Percentiles rank a stretch among this genome's conserved stretches.
Conservation (phyloP, 2,329 filamentous ascomycete species). For the Aspergillus quadricinctus region DNA sequence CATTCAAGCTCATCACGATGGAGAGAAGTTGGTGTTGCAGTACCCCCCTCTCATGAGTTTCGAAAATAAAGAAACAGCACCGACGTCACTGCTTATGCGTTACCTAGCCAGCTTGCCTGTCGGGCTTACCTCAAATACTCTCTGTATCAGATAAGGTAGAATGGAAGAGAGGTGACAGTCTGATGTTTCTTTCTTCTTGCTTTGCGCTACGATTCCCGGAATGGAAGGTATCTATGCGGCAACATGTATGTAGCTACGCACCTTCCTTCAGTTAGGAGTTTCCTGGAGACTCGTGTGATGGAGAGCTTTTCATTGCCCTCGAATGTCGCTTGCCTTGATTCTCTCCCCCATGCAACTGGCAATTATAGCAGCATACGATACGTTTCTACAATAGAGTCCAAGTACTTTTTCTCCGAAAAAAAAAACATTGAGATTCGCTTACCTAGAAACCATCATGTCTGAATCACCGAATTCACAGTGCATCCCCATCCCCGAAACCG, state of each 20-base stretch:
- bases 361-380: neutral
- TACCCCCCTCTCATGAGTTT: conserved; percentile 1
- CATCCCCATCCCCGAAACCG: too few species aligned
- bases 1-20: conserved; percentile 4
- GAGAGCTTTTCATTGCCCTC: neutral
- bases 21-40: conserved; percentile 1
- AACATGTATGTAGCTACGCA: too few species aligned
- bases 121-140: neutral
- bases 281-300: neutral
- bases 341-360: neutral
- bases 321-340: neutral
- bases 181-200: too few species aligned
- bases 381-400: neutral
- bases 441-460: neutral
- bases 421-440: neutral
- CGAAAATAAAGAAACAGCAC: neutral
- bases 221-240: too few species aligned
- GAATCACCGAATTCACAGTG: neutral
- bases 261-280: too few species aligned
- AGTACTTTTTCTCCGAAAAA: neutral
- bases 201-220: too few species aligned
- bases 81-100: neutral
- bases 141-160: neutral
- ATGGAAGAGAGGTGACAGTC: too few species aligned
- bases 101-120: neutral